Evolutionary conservation across 164 flowering plant species (phyloP).

Genomic region (Vitis amurensis): DNA sequence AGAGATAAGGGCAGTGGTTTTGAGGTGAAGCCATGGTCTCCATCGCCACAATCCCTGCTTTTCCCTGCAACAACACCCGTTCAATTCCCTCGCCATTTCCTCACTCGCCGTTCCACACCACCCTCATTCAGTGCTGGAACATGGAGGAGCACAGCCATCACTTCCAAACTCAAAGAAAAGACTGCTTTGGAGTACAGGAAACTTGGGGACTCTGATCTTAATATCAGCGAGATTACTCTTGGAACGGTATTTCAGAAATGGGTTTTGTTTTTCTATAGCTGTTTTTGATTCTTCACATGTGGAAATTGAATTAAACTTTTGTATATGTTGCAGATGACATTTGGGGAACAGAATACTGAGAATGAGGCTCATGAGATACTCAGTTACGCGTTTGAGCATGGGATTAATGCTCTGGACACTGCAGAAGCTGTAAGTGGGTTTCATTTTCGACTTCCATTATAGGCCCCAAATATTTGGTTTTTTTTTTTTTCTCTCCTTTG

Average conservation of each 20-base stretch:
- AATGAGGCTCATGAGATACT: conserved; percentile 90
- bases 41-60: background rate
- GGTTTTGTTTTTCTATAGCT: background rate
- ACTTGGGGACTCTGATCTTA: conserved; percentile 89
- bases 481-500: background rate
- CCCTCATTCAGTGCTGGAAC: background rate
- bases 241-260: conserved; percentile 59
- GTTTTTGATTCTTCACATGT: background rate
- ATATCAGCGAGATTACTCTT: conserved; percentile 74
- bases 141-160: conserved; percentile 13
- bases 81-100: background rate
- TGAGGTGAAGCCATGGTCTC: background rate
- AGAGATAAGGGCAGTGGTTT: too few species aligned
- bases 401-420: conserved; percentile 77
- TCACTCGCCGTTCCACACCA: background rate
- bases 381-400: conserved; percentile 74
- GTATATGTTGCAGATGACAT: conserved; percentile 72
- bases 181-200: conserved; percentile 59
- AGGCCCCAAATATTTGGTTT: background rate
- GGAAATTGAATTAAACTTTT: background rate
- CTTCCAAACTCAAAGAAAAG: conserved; percentile 33
- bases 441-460: background rate
- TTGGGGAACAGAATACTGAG: conserved; percentile 92
- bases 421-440: conserved; percentile 75
- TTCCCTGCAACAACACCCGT: background rate